Conservation (phyloP, 2,329 filamentous ascomycete species). For the Atkinsonella texensis region DNA sequence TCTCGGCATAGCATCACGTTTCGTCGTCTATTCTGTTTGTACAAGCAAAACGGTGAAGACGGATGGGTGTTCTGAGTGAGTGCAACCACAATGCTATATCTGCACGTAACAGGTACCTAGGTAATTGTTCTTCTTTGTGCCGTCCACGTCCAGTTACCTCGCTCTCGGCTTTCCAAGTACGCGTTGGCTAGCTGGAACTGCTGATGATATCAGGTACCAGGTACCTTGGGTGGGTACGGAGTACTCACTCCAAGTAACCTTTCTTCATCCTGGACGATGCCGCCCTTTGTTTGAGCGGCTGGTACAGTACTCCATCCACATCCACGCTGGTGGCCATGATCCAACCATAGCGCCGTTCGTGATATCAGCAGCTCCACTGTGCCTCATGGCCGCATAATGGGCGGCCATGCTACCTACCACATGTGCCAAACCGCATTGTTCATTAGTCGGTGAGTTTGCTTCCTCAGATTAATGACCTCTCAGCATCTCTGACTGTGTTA, state of each 20-base stretch:
- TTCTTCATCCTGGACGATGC: neutral
- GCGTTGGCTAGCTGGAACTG: too few species aligned
- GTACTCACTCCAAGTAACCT: too few species aligned
- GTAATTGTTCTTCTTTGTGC: too few species aligned
- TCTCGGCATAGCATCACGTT: conserved; percentile 1
- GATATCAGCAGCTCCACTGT: conserved; percentile 20
- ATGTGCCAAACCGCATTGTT: conserved; percentile 10
- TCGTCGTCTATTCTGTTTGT: neutral
- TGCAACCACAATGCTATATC: too few species aligned
- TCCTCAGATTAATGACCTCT: too few species aligned
- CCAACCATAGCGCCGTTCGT: conserved; percentile 14
- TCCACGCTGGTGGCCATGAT: conserved; percentile 5
- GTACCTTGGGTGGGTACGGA: too few species aligned
- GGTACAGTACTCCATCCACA: neutral
- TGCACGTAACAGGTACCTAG: too few species aligned
- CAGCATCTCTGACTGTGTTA: conserved; percentile 7
- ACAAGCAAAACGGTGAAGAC: too few species aligned
- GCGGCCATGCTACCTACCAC: conserved; percentile 18
- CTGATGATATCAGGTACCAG: too few species aligned
- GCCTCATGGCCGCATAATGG: conserved; percentile 23
- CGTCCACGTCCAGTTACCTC: too few species aligned
- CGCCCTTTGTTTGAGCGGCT: conserved; percentile 1
- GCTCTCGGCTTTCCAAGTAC: too few species aligned
- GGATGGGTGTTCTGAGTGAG: too few species aligned
- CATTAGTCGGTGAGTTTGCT: conserved; percentile 21